These are phyloP conservation scores for Thelephora terrestris DNA, from an alignment of 1,284 basidiomycete species.

Conservation along the genomic window DNA sequence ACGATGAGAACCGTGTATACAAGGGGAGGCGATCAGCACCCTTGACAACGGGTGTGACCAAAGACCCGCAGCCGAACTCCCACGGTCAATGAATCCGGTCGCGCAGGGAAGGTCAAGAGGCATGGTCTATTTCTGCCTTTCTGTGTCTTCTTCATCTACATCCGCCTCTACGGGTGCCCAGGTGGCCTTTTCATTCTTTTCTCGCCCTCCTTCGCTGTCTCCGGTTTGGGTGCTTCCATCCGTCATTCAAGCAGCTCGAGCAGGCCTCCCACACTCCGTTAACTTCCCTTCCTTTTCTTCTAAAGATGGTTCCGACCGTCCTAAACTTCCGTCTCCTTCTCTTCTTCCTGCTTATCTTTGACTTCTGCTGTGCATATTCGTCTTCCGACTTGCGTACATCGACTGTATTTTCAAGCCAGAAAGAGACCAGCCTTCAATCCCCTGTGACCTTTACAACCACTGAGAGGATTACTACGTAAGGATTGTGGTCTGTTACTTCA, in stretches of 20 bases:
- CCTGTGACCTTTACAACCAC: conserved; percentile 22
- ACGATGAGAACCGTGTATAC: too few relatives aligned
- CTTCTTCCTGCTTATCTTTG: conserved; percentile 23
- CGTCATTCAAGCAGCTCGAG: conserved; percentile 37
- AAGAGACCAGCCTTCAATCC: conserved; percentile 13
- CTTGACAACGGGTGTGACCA: too few relatives aligned
- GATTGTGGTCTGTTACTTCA: conserved; percentile 4
- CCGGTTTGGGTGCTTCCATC: conserved; percentile 26
- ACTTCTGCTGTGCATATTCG: conserved; percentile 15
- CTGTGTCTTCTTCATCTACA: conserved; percentile 7
- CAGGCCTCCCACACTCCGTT: conserved; percentile 26
- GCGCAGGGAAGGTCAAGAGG: too few relatives aligned
- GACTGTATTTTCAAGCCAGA: conserved; percentile 12
- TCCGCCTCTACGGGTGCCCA: conserved; percentile 27
- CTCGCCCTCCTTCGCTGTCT: conserved; percentile 23
- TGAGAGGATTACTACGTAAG: conserved; percentile 26
- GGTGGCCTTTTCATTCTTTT: conserved; percentile 49
- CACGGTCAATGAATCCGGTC: too few relatives aligned
- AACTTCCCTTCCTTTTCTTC: conserved; percentile 6
- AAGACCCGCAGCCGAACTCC: too few relatives aligned
- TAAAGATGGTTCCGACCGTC: conserved; percentile 7
- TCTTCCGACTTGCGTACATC: not conserved
- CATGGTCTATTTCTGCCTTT: too few relatives aligned
- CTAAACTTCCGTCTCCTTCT: conserved; percentile 14
- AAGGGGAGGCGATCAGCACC: too few relatives aligned